Percentiles rank a stretch among this genome's conserved stretches.
phyloP scores from a whole-genome alignment of 139 green algal genomes.

The Picochlorum sp. region DNA sequence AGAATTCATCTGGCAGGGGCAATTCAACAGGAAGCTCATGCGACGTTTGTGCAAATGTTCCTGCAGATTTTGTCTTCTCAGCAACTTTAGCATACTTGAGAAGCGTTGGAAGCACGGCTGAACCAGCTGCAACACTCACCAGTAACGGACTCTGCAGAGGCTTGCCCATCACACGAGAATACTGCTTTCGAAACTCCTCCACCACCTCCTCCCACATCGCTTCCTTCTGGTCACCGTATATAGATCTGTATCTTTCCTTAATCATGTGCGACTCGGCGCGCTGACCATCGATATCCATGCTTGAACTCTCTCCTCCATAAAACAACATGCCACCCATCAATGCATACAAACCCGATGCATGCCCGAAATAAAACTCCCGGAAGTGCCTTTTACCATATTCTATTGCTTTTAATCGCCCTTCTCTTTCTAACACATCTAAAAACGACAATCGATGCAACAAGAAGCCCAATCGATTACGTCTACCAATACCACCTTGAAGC shows the following conservation, averaged over 20 bases:
- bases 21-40: constrained; percentile 86
- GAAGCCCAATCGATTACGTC: constrained; percentile 66
- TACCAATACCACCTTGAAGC: constrained; percentile 8
- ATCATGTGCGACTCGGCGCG: not conserved
- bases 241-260: constrained; percentile 1
- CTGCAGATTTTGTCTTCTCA: constrained; percentile 17
- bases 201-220: constrained; percentile 58
- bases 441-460: constrained; percentile 76
- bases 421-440: constrained; percentile 49
- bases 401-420: constrained; percentile 49
- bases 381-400: constrained; percentile 71
- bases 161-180: constrained; percentile 77
- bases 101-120: constrained; percentile 71
- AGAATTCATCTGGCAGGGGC: constrained; percentile 76
- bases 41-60: not conserved
- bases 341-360: constrained; percentile 65
- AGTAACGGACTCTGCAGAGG: constrained; percentile 72
- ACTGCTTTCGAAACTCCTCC: constrained; percentile 69
- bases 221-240: constrained; percentile 52
- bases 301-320: constrained; percentile 10
- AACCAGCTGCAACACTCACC: constrained; percentile 66
- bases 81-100: constrained; percentile 77
- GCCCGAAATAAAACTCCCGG: constrained; percentile 13
- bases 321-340: constrained; percentile 88
- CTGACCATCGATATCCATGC: not conserved